Evolutionary conservation across 108 stramenopile species (phyloP).

Genomic region (Skeletonema tropicum): DNA sequence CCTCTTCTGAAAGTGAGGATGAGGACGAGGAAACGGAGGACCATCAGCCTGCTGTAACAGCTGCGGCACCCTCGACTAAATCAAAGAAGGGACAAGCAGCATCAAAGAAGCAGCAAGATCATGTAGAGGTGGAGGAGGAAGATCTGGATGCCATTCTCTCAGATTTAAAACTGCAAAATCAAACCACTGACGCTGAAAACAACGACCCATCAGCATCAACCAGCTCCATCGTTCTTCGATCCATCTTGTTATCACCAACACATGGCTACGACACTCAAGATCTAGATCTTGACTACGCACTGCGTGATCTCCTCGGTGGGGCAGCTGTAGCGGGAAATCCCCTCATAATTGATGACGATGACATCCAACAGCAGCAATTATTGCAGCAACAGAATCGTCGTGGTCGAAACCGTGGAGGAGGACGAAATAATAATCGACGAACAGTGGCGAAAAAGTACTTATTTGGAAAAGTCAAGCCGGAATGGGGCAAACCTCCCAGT

Average conservation of each 20-base stretch:
- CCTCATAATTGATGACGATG: neutral
- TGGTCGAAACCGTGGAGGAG: neutral
- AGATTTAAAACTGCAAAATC: constrained; percentile 17
- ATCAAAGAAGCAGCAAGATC: neutral
- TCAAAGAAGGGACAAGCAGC: neutral
- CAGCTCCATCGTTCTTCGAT: constrained; percentile 13
- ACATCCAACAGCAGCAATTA: neutral
- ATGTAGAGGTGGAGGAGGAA: constrained; percentile 25
- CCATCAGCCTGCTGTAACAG: constrained; percentile 4
- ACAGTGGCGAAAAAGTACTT: constrained; percentile 46
- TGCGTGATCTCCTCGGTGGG: constrained; percentile 61
- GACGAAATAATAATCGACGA: constrained; percentile 13
- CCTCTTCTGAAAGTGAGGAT: constrained; percentile 9
- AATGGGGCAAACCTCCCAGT: constrained; percentile 71
- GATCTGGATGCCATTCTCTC: constrained; percentile 52
- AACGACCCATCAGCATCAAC: neutral
- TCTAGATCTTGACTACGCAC: constrained; percentile 63
- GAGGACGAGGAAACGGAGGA: constrained; percentile 16
- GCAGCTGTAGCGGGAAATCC: neutral
- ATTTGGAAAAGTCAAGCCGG: constrained; percentile 67
- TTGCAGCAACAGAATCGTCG: constrained; percentile 23
- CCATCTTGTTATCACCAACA: constrained; percentile 16
- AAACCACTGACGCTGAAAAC: neutral
- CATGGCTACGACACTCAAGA: constrained; percentile 51
- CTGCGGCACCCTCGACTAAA: neutral